Percentiles rank a stretch among this genome's conserved stretches.
These are phyloP conservation scores for Cystofilobasidium ferigula DNA, from an alignment of 768 basidiomycete genomes.

Conservation along the genomic window DNA sequence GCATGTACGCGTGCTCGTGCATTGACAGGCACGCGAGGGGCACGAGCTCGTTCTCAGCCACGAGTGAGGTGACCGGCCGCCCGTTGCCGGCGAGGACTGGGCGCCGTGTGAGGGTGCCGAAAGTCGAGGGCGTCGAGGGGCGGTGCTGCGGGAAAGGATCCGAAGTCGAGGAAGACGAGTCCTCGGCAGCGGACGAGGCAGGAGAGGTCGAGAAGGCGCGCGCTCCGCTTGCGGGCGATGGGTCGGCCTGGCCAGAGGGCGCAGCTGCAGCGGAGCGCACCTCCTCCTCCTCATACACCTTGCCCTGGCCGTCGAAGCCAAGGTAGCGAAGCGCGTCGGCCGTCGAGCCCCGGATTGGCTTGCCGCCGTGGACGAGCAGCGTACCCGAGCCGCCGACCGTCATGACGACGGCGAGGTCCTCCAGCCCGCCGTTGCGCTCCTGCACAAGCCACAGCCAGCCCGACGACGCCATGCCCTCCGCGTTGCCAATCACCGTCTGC, in stretches of 20 bases:
- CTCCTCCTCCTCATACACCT: background rate
- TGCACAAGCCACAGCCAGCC: slow-evolving; percentile 27
- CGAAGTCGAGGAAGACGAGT: background rate
- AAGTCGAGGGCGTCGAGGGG: background rate
- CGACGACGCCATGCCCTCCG: slow-evolving; percentile 15
- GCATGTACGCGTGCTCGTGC: slow-evolving; percentile 25
- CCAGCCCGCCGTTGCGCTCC: slow-evolving; percentile 7
- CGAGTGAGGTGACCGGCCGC: background rate
- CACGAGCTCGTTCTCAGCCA: slow-evolving; percentile 3
- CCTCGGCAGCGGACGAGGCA: background rate
- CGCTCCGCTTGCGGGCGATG: background rate
- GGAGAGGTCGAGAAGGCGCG: background rate
- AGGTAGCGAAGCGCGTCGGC: slow-evolving; percentile 1
- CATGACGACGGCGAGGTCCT: slow-evolving; percentile 19
- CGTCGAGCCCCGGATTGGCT: slow-evolving; percentile 5
- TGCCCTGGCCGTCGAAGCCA: background rate
- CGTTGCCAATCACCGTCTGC: slow-evolving; percentile 21
- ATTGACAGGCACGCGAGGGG: slow-evolving; percentile 18
- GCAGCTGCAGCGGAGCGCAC: background rate
- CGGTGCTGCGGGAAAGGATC: background rate
- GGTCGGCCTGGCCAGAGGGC: background rate
- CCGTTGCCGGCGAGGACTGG: background rate
- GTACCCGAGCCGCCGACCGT: slow-evolving; percentile 21
- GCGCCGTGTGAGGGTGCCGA: background rate
- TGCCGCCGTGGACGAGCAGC: slow-evolving; percentile 18